Evolutionary conservation across 768 basidiomycete species (phyloP), one percentile per base, ranked within the genome.

Genomic region (Hygrophoropsis aurantiaca): DNA sequence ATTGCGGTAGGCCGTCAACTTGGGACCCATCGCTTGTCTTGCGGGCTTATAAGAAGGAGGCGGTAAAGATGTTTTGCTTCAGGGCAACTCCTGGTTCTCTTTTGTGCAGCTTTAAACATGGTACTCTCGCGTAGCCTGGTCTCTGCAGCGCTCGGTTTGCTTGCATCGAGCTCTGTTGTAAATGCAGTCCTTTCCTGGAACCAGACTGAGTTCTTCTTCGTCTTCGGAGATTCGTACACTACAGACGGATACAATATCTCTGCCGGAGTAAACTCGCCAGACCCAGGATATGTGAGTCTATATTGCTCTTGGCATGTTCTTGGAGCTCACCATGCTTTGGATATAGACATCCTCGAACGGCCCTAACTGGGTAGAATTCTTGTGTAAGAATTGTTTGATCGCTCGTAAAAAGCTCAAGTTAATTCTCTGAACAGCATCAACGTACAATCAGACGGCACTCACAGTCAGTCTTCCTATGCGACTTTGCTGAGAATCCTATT

Each of bases 201-300:
- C 11, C 67, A 69, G 11, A 83, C 77, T 4, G 62, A 81, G 52
- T 82, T 73, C 56, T 54, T 84, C 42, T 79, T 85, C 52, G 70
- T 75, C 2, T 84, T 84, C 53, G 83, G 82, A 9, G 82, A 84
- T 54, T 84, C 80, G 1, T 84, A 84, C 59, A 80, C 79, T 1
- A 66, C 78, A 4, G 74, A 77, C 44, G 81, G 82, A 8, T 84
- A 73, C 58, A 82, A 83, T 52, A 70, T 83, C 42, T 78, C 81
- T 15, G 73, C 72, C 8, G 81, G 81, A 6, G 63, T 82, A 11
- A 53, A 78, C 50, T 79, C 81, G 1, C 69, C 74, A 5, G 69
- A 66, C 34, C 80, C 81, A 11, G 74, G 75, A 35, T 74, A 68
- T 50, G 81, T 82, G 57, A 58, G 75, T 62, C 20, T 11, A 35